Evolutionary conservation across 2,329 filamentous ascomycete species (phyloP), one percentile per base, ranked within the genome.

Genomic region (Fusarium nematophilum): DNA sequence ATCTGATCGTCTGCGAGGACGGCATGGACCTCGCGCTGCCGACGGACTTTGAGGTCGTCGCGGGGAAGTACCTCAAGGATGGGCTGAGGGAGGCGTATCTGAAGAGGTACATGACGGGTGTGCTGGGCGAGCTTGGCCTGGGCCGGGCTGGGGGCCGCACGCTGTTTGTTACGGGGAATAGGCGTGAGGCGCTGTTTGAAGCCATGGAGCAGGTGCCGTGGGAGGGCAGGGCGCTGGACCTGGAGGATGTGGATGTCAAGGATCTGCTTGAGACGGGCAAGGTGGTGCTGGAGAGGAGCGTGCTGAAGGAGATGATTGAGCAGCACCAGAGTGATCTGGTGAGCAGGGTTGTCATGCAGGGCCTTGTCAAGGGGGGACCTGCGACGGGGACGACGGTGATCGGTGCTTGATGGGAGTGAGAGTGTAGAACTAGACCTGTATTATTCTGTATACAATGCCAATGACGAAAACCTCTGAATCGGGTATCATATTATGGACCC

Each of bases 211-310:
- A 85, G 55, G 77, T 89, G 59, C 85, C 83, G 8, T 79, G 85
- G 69, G 84, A 93, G 59, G 92, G 90, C 15, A 85, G 87, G 51
- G 89, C 89, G 8, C 79, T 93, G 66, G 83, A 86, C 53, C 81
- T 89, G 55, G 79, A 83, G n/a, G 90, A 96, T 60, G 92, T 99
- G 29, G 95, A 98, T 76, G 92, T 99, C 60, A 99, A 98, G 84
- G 91, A 98, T 74, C 77, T 99, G 62, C 78, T 99, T 65, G 91
- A 95, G 79, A 88, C 89, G 48, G 90, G 91, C 48, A 87, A 93
- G 70, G 80, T 99, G 57, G 88, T 99, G 57, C 87, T 99, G 69
- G 95, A 99, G 84, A 86, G 90, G 74, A 78, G 80, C 34, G 94
- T 94, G 29, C 81, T 99, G 70, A 84, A 88, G 74, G 83, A 86